Base-by-base conservation (phyloP, 805 yeast genomes). In the Candida suzukii region DNA sequence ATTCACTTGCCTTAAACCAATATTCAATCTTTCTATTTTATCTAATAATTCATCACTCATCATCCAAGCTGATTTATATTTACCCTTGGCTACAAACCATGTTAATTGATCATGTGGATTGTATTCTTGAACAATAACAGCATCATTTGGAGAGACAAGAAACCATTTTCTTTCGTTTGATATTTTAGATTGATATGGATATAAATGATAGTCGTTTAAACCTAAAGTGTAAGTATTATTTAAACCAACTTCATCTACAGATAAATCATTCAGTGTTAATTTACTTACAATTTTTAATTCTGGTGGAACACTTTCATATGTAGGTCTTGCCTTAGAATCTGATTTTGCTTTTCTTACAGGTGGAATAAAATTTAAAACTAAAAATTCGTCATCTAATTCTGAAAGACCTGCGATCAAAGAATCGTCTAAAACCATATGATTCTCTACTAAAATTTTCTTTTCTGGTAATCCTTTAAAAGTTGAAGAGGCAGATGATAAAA, bases 141-240 rank as follows among this genome's bases (percentile, higher is more conserved):
- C 91, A 61, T 88, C 98, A 37, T 76, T 74, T 0, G 96, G 87
- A 54, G 91, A 78, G 5, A 91, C 68, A 17, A 93, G 67, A 51
- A 72, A 84, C 65, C 83, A 87, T 41, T 69, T 67, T 5, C 60
- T 49, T 0, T 60, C 55, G 0, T 49, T 53, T 2, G 45, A 48
- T 0, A 54, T 52, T 1, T 46, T 47, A 2, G 73, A 77, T 27
- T 72, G 61, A 54, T 70, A 69, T 38, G 73, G 74, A 1, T 80
- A 76, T 37, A 90, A 59, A 48, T 76, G 80, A 54, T 84, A 86
- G 56, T 93, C 98, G 56, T 91, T 90, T 16, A 84, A 66, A 0
- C 95, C 88, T 34, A 87, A 61, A 13, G 70, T 66, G 19, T 76
- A 70, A 36, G 66, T 73, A 27, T 76, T 75, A 39, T 73, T 74